Evolutionary conservation across 306 rosid genomes (phyloP), one percentile per base, ranked within the genome.

Genomic region (Mimosa pudica): DNA sequence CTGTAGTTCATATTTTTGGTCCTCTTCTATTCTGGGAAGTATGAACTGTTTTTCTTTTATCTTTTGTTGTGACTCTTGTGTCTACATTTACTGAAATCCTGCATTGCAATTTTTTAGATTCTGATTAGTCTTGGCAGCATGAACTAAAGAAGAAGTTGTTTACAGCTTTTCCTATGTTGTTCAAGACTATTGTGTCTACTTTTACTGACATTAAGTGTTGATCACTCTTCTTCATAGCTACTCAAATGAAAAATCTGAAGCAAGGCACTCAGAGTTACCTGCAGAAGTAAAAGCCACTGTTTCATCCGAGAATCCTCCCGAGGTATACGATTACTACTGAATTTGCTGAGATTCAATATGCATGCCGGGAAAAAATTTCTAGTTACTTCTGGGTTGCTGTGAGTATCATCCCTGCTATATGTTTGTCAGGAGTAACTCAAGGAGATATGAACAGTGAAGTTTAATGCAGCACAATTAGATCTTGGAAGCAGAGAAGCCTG

Each of bases 161-260:
- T 33, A 20, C 24, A 30, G 51, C 45, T 74, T 70, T 70, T 81
- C 74, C 33, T 18, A 42, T 20, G 6, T 81, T 41, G 32, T 49
- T 81, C 63, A 18, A 60, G 67, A 46, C 70, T 49, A 55, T 60
- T 63, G 61, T 63, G 60, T 70, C 16, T 72, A 38, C 17, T 74
- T 79, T 86, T 86, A 73, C 87, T 86, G 72, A 89, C 86, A 45
- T 46, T 11, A 62, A 18, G 20, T 11, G 57, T 79, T 55, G 36
- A 73, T 65, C 71, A 83, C 62, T 82, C 74, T 87, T 60, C 75
- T 66, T 51, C 44, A 73, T 20, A 95, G 99, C 45, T 95, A 93
- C 87, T 91, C 98, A 41, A 95, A 95, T 80, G 99, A 91, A 83
- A 95, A 91, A 73, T 90, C 96, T 55, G 97, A 93, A 83, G 91